Conservation (phyloP, 129 eudicot genomes). For the Escallonia rubra region DNA sequence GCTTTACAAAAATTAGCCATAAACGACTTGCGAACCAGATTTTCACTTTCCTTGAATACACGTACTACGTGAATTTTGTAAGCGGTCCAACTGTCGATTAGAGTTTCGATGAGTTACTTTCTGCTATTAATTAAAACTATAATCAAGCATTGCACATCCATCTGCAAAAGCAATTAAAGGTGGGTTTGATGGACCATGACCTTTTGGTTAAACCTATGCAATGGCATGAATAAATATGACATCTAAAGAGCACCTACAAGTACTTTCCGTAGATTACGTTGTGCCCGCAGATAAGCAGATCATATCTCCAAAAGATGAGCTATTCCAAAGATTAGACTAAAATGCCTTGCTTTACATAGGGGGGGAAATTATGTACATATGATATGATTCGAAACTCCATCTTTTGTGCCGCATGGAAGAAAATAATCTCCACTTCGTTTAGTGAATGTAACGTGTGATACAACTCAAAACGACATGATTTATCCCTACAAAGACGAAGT, state of each 20-base stretch:
- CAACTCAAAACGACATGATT: too few relatives aligned
- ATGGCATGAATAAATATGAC: neutral
- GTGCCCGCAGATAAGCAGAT: neutral
- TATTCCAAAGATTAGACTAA: neutral
- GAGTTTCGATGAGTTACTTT: neutral
- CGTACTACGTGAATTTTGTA: neutral
- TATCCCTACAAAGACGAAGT: too few relatives aligned
- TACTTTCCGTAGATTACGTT: neutral
- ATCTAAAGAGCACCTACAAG: neutral
- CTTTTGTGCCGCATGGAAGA: too few relatives aligned
- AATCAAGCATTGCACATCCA: neutral
- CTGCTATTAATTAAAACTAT: neutral
- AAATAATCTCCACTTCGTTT: too few relatives aligned
- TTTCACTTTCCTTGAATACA: too few relatives aligned
- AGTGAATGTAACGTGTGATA: too few relatives aligned
- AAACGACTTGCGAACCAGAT: too few relatives aligned
- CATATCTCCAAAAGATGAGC: neutral
- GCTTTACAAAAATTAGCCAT: too few relatives aligned
- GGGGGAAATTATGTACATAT: too few relatives aligned
- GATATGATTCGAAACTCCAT: too few relatives aligned
- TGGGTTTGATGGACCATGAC: neutral
- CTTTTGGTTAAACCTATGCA: neutral
- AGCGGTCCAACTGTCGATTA: neutral
- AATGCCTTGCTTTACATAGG: too few relatives aligned
- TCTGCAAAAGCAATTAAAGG: conserved; percentile 1